Base-by-base conservation (phyloP, 108 stramenopile species). In the Epipyxis sp. region DNA sequence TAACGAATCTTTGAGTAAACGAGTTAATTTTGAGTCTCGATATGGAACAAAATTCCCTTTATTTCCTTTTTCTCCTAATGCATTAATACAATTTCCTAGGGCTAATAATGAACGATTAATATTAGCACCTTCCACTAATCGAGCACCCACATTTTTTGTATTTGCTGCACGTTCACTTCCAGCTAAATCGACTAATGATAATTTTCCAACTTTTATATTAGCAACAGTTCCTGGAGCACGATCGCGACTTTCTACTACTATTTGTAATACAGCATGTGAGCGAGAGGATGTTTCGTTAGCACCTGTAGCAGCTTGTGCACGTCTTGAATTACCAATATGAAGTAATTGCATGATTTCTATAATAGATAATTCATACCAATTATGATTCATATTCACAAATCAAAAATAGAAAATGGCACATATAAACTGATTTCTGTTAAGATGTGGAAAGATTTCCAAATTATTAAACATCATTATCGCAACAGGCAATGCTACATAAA, bases 1-100 rank as follows among this genome's bases (percentile, higher is more conserved):
- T 39, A 95, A 87, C 77, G 89, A 90, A 34, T 94, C 97, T 43
- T 87, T 87, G 45, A 87, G 42, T 2, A 87, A 57, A 1, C 76
- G 80, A 1, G 83, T 95, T 57, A 96, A 87, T 84, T 97, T 96
- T 42, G 90, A 91, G 84, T 99, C 98, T 0, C 98, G 90, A 83
- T 97, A 99, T 0, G 96, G 95, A 0, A 97, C 95, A 82, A 91
- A 92, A 57, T 89, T 87, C 40, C 91, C 89, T 44, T 80, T 83
- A 78, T 90, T 87, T 59, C 78, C 86, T 62, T 86, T 85, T 74
- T 89, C 91, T 0, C 91, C 90, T 1, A 99, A 80, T 0, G 96
- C 95, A 43, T 95, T 95, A 81, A 99, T 97, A 54, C 94, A 94
- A 79, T 99, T 97, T 10, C 96, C 98, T 50, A 99, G 79, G 29